Percentiles rank a stretch among this genome's conserved stretches.
Conservation (phyloP, 2,329 filamentous ascomycete genomes). For the Stemphylium beticola region DNA sequence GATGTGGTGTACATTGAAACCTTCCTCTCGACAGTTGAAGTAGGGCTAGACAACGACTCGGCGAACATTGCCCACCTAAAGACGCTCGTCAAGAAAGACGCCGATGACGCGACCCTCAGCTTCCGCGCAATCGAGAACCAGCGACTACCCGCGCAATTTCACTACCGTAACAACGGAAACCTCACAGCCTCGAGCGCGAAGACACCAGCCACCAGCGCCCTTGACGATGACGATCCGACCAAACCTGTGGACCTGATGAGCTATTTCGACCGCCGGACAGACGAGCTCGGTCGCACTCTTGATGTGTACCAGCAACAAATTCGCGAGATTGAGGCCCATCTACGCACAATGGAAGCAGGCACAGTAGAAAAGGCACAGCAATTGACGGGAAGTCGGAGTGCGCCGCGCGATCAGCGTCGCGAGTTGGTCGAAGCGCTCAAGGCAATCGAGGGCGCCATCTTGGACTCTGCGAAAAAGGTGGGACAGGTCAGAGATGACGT, state of each 20-base stretch:
- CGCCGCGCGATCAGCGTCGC: conserved; percentile 48
- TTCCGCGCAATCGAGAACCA: conserved; percentile 78
- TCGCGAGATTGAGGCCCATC: conserved; percentile 56
- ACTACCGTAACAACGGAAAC: conserved; percentile 56
- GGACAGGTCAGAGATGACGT: conserved; percentile 57
- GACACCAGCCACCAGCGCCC: conserved; percentile 30
- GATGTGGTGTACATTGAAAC: conserved; percentile 69
- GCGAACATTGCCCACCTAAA: conserved; percentile 64
- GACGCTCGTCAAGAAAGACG: conserved; percentile 67
- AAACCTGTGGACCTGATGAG: conserved; percentile 53
- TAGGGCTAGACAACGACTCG: conserved; percentile 68
- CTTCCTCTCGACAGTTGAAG: conserved; percentile 68
- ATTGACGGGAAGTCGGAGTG: conserved; percentile 45
- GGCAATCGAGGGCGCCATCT: conserved; percentile 57
- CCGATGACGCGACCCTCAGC: conserved; percentile 71
- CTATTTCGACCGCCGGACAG: conserved; percentile 54
- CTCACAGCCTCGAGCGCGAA: conserved; percentile 40
- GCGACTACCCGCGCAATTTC: conserved; percentile 70
- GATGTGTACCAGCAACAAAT: conserved; percentile 52
- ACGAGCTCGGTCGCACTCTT: conserved; percentile 49
- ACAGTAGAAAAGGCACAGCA: conserved; percentile 53
- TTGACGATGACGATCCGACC: conserved; percentile 48
- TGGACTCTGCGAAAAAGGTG: conserved; percentile 56
- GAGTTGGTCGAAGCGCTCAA: conserved; percentile 56
- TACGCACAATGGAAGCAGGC: conserved; percentile 56